A percentile compares a stretch with the other conserved stretches of the same genome.
Evolutionary conservation across 805 yeast genomes (phyloP).

Genomic region (Wickerhamomyces bisporus): DNA sequence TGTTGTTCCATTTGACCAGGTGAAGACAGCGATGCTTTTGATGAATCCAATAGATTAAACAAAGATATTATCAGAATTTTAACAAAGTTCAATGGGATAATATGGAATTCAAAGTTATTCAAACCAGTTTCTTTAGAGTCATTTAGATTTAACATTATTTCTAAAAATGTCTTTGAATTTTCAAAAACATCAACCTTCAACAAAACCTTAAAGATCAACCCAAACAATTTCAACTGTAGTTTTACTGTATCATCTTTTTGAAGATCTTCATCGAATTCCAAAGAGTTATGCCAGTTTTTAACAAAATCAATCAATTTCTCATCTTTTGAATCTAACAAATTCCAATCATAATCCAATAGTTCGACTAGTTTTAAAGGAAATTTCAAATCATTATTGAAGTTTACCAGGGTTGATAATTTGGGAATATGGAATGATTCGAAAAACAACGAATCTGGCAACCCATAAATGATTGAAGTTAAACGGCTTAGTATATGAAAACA

Average conservation of each 20-base stretch:
- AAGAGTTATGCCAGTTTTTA: slow-evolving; percentile 36
- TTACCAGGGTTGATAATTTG: slow-evolving; percentile 29
- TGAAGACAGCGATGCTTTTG: no score
- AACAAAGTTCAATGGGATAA: slow-evolving; percentile 23
- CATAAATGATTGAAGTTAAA: slow-evolving; percentile 17
- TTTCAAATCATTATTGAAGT: slow-evolving; percentile 29
- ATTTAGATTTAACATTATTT: slow-evolving; percentile 5
- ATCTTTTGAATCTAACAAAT: slow-evolving; percentile 3
- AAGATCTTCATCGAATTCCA: slow-evolving; percentile 15
- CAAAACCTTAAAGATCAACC: slow-evolving; percentile 14
- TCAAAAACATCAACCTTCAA: slow-evolving; percentile 10
- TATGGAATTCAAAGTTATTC: slow-evolving; percentile 25
- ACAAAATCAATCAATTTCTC: slow-evolving; percentile 15
- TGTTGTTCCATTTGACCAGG: slow-evolving; percentile 10
- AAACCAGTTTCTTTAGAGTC: slow-evolving; percentile 15
- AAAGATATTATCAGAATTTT: slow-evolving; percentile 19
- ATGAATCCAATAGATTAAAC: slow-evolving; percentile 11
- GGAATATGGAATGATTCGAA: slow-evolving; percentile 26
- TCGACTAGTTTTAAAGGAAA: slow-evolving; percentile 29
- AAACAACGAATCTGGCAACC: slow-evolving; percentile 20
- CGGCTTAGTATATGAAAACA: slow-evolving; percentile 31
- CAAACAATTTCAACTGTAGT: slow-evolving; percentile 10
- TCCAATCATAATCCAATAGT: slow-evolving; percentile 20
- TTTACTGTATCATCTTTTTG: slow-evolving; percentile 23
- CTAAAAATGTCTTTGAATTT: slow-evolving; percentile 12